Conservation (phyloP, 2,329 filamentous ascomycete genomes). For the Parafenestella ontariensis region DNA sequence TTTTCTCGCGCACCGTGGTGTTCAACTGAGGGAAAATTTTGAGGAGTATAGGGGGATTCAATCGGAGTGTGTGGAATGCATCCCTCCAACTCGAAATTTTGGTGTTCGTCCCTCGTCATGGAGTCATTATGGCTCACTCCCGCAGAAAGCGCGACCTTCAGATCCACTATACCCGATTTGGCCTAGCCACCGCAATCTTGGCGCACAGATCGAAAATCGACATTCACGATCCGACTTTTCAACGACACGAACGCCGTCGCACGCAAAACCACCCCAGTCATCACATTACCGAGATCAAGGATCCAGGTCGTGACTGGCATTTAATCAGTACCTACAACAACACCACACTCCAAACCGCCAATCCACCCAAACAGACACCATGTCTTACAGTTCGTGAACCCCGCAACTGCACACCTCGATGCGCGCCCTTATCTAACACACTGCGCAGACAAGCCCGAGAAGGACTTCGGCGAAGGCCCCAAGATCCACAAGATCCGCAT, state of each 20-base stretch:
- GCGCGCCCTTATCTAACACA: slow-evolving; percentile 16
- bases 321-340: slow-evolving; percentile 28
- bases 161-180: slow-evolving; percentile 23
- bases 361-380: slow-evolving; percentile 32
- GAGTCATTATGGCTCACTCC: slow-evolving; percentile 38
- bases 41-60: not conserved
- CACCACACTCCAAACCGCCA: slow-evolving; percentile 19
- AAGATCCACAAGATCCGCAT: slow-evolving; percentile 99
- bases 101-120: slow-evolving; percentile 19
- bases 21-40: not conserved
- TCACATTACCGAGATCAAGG: slow-evolving; percentile 61
- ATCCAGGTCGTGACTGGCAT: slow-evolving; percentile 58
- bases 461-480: slow-evolving; percentile 88
- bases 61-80: not conserved
- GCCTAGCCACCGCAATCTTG: slow-evolving; percentile 43
- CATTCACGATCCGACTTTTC: slow-evolving; percentile 10
- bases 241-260: slow-evolving; percentile 40
- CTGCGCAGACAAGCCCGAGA: slow-evolving; percentile 77
- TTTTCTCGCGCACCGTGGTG: not conserved
- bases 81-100: slow-evolving; percentile 3
- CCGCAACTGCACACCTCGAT: not conserved
- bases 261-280: slow-evolving; percentile 52
- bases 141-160: slow-evolving; percentile 8
- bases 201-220: slow-evolving; percentile 19
- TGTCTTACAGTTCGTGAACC: slow-evolving; percentile 44